Conservation (phyloP, 108 stramenopile genomes). For the Cafeteria roenbergensis region DNA sequence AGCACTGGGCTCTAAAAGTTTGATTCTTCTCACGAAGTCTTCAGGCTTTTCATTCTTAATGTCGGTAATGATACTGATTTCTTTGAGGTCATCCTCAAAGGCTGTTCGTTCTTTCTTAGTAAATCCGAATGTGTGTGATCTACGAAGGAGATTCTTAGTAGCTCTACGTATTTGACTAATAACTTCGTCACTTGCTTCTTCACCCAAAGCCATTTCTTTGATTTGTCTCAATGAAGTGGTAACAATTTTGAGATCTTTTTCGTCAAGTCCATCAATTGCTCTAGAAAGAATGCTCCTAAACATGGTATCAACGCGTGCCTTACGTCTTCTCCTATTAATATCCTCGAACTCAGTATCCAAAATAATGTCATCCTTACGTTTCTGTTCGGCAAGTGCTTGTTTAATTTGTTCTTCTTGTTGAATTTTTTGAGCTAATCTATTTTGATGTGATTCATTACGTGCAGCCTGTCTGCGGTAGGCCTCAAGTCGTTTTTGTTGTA, state of each 20-base stretch:
- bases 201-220: neutral
- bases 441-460: neutral
- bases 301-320: neutral
- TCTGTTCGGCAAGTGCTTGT: neutral
- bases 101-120: no score
- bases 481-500: neutral
- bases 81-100: no score
- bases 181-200: no score
- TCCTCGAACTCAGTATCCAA: neutral
- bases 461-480: neutral
- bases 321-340: neutral
- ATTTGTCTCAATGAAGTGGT: neutral
- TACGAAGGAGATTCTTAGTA: no score
- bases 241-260: no score
- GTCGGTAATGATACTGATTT: no score
- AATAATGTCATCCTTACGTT: neutral
- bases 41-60: no score
- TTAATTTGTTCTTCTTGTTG: neutral
- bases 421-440: neutral
- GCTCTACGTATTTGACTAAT: no score
- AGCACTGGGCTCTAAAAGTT: no score
- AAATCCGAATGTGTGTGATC: no score
- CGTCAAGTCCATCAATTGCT: neutral
- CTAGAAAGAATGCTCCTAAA: neutral
- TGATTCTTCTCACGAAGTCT: no score